Conservation (phyloP, 163 green algal species). For the Scenedesmus sp. region DNA sequence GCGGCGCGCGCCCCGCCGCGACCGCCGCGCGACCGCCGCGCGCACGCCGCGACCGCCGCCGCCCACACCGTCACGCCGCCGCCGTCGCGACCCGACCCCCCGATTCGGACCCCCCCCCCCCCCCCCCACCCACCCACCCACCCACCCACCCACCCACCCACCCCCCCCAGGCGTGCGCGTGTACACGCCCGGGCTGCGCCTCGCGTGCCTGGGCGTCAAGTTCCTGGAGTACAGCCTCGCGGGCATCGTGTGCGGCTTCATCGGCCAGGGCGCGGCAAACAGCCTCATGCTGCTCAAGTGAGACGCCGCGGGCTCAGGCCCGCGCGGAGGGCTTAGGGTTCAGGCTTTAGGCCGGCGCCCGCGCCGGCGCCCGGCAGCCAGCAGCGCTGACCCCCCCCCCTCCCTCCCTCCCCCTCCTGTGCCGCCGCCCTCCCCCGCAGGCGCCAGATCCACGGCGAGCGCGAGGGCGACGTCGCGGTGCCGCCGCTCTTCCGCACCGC, state of each 20-base stretch:
- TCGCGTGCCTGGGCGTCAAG: conserved; percentile 75
- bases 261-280: conserved; percentile 90
- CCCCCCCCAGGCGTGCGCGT: conserved; percentile 50
- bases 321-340: no score
- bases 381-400: no score
- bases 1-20: background rate
- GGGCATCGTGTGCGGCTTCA: conserved; percentile 85
- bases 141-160: no score
- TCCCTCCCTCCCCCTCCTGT: background rate
- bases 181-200: conserved; percentile 67
- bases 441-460: conserved; percentile 57
- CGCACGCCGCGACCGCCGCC: no score
- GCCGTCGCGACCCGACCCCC: no score
- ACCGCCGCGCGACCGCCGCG: no score
- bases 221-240: conserved; percentile 78
- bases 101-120: no score
- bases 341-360: no score
- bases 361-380: background rate
- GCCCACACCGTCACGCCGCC: conserved; percentile 6
- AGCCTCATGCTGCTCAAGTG: conserved; percentile 81
- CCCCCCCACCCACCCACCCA: no score
- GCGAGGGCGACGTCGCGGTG: conserved; percentile 74
- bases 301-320: no score
- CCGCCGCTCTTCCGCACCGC: conserved; percentile 83
- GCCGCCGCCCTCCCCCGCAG: conserved; percentile 48